phyloP scores from a whole-genome alignment of 176 grass and related monocot genomes.

The Bonia amplexicaulis region DNA sequence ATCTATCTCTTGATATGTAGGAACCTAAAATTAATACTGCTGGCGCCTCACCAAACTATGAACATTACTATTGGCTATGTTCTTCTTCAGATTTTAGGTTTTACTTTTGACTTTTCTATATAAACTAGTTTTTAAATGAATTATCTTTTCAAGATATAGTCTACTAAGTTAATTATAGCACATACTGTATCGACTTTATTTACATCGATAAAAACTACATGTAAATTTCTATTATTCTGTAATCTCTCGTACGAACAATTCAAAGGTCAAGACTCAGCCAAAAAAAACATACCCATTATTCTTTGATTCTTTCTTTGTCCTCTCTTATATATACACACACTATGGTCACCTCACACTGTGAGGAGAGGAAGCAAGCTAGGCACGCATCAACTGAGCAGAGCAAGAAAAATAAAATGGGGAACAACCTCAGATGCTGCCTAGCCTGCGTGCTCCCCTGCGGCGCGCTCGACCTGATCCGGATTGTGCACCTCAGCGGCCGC shows the following conservation, averaged over 20 bases:
- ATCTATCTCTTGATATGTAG: background rate
- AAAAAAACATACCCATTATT: too few species aligned
- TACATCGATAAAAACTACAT: too few species aligned
- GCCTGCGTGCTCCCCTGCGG: conserved; percentile 89
- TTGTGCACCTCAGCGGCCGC: conserved; percentile 79
- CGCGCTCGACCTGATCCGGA: conserved; percentile 78
- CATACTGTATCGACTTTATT: too few species aligned
- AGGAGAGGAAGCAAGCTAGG: background rate
- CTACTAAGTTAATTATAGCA: too few species aligned
- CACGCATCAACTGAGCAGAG: background rate
- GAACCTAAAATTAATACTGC: background rate
- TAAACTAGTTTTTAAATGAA: too few species aligned
- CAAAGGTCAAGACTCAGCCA: too few species aligned
- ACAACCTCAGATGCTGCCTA: conserved; percentile 77
- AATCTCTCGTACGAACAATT: too few species aligned
- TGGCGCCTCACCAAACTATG: conserved; percentile 16
- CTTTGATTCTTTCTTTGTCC: background rate
- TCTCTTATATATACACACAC: conserved; percentile 23
- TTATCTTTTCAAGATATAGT: too few species aligned
- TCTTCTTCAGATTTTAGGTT: too few species aligned
- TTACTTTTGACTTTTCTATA: too few species aligned
- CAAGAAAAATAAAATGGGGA: conserved; percentile 33
- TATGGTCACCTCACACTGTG: background rate
- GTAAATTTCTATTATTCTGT: too few species aligned
- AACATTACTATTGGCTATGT: background rate